Conservation (phyloP, 495 filamentous ascomycete species). For the Talaromyces trachyspermus region DNA sequence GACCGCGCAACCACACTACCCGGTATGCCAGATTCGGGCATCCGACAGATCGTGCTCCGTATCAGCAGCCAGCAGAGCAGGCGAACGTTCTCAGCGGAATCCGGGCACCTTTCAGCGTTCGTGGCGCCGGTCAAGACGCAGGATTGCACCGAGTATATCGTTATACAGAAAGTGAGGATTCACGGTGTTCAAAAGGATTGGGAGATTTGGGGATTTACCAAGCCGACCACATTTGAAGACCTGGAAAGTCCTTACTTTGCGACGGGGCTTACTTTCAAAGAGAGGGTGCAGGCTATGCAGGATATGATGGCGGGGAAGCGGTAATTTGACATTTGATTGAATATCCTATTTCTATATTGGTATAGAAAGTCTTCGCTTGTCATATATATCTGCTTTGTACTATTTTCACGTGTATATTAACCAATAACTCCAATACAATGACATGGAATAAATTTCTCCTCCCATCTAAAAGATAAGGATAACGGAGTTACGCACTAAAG, state of each 20-base stretch:
- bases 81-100: background rate
- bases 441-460: background rate
- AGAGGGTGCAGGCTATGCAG: conserved; percentile 31
- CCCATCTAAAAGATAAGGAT: background rate
- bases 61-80: conserved; percentile 59
- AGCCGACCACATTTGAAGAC: conserved; percentile 49
- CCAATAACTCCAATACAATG: too few species aligned
- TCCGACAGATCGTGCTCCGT: conserved; percentile 67
- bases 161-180: conserved; percentile 56
- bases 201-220: conserved; percentile 67
- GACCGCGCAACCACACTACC: conserved; percentile 49
- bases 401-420: too few species aligned
- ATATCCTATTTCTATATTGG: too few species aligned
- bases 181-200: conserved; percentile 54
- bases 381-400: too few species aligned
- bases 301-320: conserved; percentile 17
- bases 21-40: conserved; percentile 33
- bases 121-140: conserved; percentile 42
- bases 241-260: conserved; percentile 30
- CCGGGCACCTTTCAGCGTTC: background rate
- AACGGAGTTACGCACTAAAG: background rate
- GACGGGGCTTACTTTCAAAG: conserved; percentile 21
- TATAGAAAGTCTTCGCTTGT: too few species aligned
- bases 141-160: conserved; percentile 69
- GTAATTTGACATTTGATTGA: conserved; percentile 9